phyloP scores from a whole-genome alignment of 176 grass and related monocot genomes.

The Typha latifolia region DNA sequence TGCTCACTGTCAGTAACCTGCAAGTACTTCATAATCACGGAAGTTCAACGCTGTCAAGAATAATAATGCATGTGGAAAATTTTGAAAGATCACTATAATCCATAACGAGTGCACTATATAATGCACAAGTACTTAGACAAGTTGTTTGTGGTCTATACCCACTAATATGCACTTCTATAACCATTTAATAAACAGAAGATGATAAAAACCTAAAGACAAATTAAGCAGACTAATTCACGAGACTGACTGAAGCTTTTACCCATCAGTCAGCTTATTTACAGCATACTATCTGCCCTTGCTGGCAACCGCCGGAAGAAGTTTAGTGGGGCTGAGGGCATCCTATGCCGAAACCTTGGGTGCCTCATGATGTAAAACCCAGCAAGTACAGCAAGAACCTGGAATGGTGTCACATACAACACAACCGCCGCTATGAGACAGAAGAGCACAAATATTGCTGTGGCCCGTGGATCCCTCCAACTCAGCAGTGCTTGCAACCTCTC shows the following conservation, averaged over 20 bases:
- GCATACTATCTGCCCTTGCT: slow-evolving; percentile 77
- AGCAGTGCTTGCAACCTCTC: slow-evolving; percentile 87
- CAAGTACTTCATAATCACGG: too few species aligned
- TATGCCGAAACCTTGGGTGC: slow-evolving; percentile 82
- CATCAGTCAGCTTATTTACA: slow-evolving; percentile 33
- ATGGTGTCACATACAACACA: slow-evolving; percentile 66
- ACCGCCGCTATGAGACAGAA: slow-evolving; percentile 75
- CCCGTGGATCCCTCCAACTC: slow-evolving; percentile 95
- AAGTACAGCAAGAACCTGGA: slow-evolving; percentile 74
- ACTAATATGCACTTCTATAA: too few species aligned
- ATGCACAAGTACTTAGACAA: too few species aligned
- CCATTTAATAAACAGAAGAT: too few species aligned
- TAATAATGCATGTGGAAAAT: too few species aligned
- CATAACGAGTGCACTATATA: too few species aligned
- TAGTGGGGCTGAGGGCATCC: slow-evolving; percentile 55
- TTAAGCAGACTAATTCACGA: too few species aligned
- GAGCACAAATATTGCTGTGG: slow-evolving; percentile 71
- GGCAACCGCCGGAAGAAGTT: slow-evolving; percentile 88
- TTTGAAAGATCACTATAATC: too few species aligned
- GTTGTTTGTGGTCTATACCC: too few species aligned
- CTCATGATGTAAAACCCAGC: slow-evolving; percentile 82
- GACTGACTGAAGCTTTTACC: background rate
- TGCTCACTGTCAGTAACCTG: too few species aligned
- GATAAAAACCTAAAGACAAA: too few species aligned
- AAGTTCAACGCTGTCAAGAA: too few species aligned